Evolutionary conservation across 2,329 filamentous ascomycete genomes (phyloP).

Genomic region (Sclerotinia sclerotiorum): DNA sequence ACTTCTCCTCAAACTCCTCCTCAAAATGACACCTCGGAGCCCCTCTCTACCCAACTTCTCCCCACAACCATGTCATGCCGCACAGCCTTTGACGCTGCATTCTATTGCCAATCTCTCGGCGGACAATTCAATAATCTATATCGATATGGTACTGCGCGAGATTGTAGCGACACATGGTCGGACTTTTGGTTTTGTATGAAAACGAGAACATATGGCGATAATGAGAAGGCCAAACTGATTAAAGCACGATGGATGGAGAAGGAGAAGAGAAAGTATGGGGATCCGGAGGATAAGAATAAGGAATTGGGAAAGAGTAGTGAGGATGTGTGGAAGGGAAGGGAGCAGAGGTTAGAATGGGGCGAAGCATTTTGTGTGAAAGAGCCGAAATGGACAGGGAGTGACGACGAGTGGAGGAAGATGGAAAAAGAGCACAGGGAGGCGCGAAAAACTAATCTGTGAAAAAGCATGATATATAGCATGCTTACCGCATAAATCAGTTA

Average conservation of each 20-base stretch:
- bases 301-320: slow-evolving; percentile 73
- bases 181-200: slow-evolving; percentile 99
- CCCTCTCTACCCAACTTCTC: slow-evolving; percentile 67
- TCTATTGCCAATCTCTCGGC: slow-evolving; percentile 88
- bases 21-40: slow-evolving; percentile 32
- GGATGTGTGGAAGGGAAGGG: slow-evolving; percentile 82
- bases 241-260: slow-evolving; percentile 43
- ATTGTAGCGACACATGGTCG: slow-evolving; percentile 82
- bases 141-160: slow-evolving; percentile 73
- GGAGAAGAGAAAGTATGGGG: slow-evolving; percentile 58
- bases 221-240: slow-evolving; percentile 54
- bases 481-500: neutral
- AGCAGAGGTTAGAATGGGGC: slow-evolving; percentile 54
- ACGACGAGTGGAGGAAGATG: slow-evolving; percentile 37
- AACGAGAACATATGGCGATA: slow-evolving; percentile 61
- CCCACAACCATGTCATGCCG: slow-evolving; percentile 86
- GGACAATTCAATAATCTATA: slow-evolving; percentile 93
- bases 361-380: slow-evolving; percentile 32
- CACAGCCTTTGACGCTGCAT: slow-evolving; percentile 85
- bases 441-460: neutral
- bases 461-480: neutral
- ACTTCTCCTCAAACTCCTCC: slow-evolving; percentile 29
- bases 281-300: slow-evolving; percentile 50
- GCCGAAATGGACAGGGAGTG: slow-evolving; percentile 14
- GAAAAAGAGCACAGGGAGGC: slow-evolving; percentile 10